A percentile compares a stretch with the other conserved stretches of the same genome.
These are phyloP conservation scores for Aspergillus tanneri DNA, from an alignment of 2,329 filamentous ascomycete genomes.

Conservation along the genomic window DNA sequence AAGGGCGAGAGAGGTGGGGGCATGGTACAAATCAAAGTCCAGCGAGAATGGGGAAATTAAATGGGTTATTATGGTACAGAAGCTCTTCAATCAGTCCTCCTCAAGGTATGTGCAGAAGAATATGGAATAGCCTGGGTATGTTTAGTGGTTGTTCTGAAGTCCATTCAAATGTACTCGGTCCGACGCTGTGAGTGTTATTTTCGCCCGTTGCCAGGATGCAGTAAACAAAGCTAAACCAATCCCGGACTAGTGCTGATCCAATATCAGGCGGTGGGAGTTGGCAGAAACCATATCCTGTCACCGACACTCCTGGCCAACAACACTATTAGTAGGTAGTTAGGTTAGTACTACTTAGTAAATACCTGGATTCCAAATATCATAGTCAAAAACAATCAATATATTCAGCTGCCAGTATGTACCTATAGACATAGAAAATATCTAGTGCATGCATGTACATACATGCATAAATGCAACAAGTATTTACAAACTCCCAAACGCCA, in stretches of 20 bases:
- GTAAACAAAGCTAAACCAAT: constrained; percentile 35
- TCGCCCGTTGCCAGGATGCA: constrained; percentile 26
- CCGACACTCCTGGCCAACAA: constrained; percentile 12
- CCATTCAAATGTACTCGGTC: too few relatives aligned
- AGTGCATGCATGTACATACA: too few relatives aligned
- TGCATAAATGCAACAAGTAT: neutral
- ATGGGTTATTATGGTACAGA: neutral
- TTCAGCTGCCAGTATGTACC: too few relatives aligned
- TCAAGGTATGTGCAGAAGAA: neutral
- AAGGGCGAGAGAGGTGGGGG: constrained; percentile 43
- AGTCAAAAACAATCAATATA: too few relatives aligned
- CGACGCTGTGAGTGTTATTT: constrained; percentile 25
- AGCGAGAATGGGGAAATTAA: neutral
- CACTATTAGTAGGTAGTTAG: neutral
- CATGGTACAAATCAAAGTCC: constrained; percentile 29
- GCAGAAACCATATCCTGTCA: constrained; percentile 12
- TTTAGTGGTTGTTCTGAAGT: too few relatives aligned
- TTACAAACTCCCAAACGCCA: constrained; percentile 6
- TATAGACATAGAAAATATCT: too few relatives aligned
- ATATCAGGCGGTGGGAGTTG: constrained; percentile 10
- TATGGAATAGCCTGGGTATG: too few relatives aligned
- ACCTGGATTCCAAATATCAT: neutral
- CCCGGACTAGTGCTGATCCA: constrained; percentile 12
- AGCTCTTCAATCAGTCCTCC: neutral
- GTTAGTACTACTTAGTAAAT: too few relatives aligned